phyloP scores from a whole-genome alignment of 2,329 filamentous ascomycete genomes.

The Penicillium palitans region DNA sequence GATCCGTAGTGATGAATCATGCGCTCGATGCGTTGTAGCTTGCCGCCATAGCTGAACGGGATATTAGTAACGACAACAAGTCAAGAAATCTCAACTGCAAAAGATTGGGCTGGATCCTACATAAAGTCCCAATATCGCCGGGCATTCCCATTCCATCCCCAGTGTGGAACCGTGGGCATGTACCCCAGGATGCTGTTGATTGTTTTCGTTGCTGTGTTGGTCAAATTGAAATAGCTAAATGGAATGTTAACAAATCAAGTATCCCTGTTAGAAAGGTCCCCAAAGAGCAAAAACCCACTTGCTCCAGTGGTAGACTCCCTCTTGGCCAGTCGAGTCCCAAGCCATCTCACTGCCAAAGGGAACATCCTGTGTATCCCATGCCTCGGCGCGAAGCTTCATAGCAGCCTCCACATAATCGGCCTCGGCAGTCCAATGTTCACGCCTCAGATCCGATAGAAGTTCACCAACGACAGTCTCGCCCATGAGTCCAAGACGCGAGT shows the following conservation, averaged over 20 bases:
- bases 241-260: background rate
- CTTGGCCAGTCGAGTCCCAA: conserved; percentile 64
- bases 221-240: background rate
- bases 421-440: background rate
- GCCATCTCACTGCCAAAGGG: conserved; percentile 63
- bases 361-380: conserved; percentile 54
- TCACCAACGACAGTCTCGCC: conserved; percentile 55
- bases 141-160: background rate
- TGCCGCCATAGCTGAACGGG: background rate
- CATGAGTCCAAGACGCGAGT: conserved; percentile 46
- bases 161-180: background rate
- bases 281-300: conserved; percentile 33
- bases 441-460: conserved; percentile 38
- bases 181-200: background rate
- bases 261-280: background rate
- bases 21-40: conserved; percentile 41
- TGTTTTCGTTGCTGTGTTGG: background rate
- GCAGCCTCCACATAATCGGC: background rate
- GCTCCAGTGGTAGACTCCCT: conserved; percentile 62
- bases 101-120: background rate
- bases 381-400: conserved; percentile 41
- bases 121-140: background rate
- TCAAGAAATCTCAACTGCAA: background rate
- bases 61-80: background rate
- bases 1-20: conserved; percentile 64